Evolutionary conservation across 345 rosid species (phyloP), one percentile per base, ranked within the genome.

Genomic region (Balakata baccata): DNA sequence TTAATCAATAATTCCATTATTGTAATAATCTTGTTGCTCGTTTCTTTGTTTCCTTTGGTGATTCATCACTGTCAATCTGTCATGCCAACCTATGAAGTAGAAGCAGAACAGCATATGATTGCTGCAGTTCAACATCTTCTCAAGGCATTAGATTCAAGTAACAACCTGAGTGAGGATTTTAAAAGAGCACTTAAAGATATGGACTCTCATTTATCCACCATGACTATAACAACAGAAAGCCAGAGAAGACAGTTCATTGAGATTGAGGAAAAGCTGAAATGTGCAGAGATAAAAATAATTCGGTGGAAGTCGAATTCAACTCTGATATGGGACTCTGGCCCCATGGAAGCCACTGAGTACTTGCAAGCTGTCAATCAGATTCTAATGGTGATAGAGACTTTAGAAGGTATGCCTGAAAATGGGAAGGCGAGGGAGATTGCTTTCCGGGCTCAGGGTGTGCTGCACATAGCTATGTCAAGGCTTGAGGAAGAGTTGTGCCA

Each of bases 381-480:
- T 80, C 84, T 82, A 47, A 75, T 69, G 1, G 73, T 85, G 74
- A 64, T 83, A 11, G 73, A 68, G 74, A 78, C 77, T 68, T 61
- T 85, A 65, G 80, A 60, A 39, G 78, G 80, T 29, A 29, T 29
- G 34, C 34, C 34, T 29, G 79, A 75, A 66, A 84, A 72, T 64
- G 74, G 49, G 59, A 83, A 74, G 78, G 83, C 75, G 79, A 84
- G 75, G 76, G 92, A 91, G 47, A 69, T 85, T 77, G 74, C 73
- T 74, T 58, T 77, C 67, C 87, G 77, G 41, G 96, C 90, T 52
- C 72, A 84, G 22, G 57, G 75, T 67, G 70, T 75, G 47, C 75
- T 86, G 74, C 89, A 89, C 83, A 71, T 75, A 49, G 96, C 92
- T 22, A 93, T 94, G 97, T 70, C 85, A 12, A 87, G 89, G 87